These are phyloP conservation scores for Aspergillus glaucus DNA, from an alignment of 2,329 filamentous ascomycete genomes.

Conservation along the genomic window DNA sequence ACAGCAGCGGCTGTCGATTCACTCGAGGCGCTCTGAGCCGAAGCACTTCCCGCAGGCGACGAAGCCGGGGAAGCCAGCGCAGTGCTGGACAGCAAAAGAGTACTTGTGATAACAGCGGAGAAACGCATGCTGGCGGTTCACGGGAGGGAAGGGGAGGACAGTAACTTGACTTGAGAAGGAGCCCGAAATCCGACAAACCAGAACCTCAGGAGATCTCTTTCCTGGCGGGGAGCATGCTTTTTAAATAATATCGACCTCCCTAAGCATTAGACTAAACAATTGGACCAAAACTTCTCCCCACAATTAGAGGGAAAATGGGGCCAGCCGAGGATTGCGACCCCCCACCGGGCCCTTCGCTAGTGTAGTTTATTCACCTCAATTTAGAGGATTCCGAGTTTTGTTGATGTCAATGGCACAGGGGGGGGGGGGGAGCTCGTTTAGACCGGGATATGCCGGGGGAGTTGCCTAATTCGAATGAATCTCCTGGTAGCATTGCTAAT, in stretches of 20 bases:
- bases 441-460: neutral
- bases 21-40: constrained; percentile 5
- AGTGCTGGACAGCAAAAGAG: constrained; percentile 16
- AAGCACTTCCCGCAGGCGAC: constrained; percentile 8
- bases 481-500: too few relatives aligned
- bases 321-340: neutral
- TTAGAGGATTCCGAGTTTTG: neutral
- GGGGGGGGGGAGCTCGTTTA: too few relatives aligned
- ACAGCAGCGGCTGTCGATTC: constrained; percentile 5
- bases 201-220: neutral
- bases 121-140: constrained; percentile 17
- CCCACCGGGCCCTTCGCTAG: too few relatives aligned
- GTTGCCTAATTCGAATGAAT: constrained; percentile 3
- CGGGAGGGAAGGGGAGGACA: constrained; percentile 7
- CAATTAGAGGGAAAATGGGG: neutral
- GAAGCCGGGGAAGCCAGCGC: constrained; percentile 16
- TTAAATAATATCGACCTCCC: neutral
- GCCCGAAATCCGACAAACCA: neutral
- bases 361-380: neutral
- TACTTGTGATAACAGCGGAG: constrained; percentile 13
- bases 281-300: neutral
- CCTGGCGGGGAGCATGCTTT: neutral
- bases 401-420: neutral
- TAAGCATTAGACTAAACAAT: neutral
- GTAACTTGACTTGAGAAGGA: constrained; percentile 8